Conservation (phyloP, 2,329 filamentous ascomycete species). For the Neofusicoccum sp. region DNA sequence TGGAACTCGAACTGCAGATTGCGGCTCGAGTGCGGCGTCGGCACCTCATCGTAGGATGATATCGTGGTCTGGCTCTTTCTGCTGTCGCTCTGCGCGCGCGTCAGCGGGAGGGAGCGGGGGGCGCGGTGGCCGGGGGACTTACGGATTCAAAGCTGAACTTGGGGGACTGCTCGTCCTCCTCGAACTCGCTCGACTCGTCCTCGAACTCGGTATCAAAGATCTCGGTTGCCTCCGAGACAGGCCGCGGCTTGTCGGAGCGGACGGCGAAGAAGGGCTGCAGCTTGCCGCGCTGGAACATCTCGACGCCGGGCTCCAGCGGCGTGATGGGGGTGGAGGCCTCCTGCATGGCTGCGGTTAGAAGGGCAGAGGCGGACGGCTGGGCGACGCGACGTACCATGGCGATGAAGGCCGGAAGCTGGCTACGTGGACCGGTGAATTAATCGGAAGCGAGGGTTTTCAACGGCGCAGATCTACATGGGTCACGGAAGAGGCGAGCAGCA, state of each 20-base stretch:
- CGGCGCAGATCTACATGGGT: conserved; percentile 18
- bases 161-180: conserved; percentile 49
- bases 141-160: conserved; percentile 70
- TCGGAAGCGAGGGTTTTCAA: conserved; percentile 12
- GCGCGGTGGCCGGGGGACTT: conserved; percentile 37
- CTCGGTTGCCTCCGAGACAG: conserved; percentile 70
- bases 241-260: conserved; percentile 54
- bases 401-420: neutral
- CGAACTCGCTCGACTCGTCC: conserved; percentile 59
- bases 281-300: conserved; percentile 51
- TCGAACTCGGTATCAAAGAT: conserved; percentile 77
- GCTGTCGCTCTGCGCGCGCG: conserved; percentile 50
- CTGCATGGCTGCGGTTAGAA: conserved; percentile 5
- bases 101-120: conserved; percentile 20
- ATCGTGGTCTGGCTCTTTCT: conserved; percentile 79
- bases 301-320: conserved; percentile 42
- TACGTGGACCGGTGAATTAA: neutral
- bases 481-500: neutral
- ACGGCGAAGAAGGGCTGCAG: conserved; percentile 61
- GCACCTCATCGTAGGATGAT: conserved; percentile 80
- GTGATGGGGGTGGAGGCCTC: conserved; percentile 33
- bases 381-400: conserved; percentile 30
- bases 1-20: conserved; percentile 62
- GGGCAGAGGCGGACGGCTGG: neutral
- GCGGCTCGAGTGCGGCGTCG: conserved; percentile 69